Evolutionary conservation across 2,329 filamentous ascomycete genomes (phyloP).

Genomic region (Rutstroemia sydowiana): DNA sequence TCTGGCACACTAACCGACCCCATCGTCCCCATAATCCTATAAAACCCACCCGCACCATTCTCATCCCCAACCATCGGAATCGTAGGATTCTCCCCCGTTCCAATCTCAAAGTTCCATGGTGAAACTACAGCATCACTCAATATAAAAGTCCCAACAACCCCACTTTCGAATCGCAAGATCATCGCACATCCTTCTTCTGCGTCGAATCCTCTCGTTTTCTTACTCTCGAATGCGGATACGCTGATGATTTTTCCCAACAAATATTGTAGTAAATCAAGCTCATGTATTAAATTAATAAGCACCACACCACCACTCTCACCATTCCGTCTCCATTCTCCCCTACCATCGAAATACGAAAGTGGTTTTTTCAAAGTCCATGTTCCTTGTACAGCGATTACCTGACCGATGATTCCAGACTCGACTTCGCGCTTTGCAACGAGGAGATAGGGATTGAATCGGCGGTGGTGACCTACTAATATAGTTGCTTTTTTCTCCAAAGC

Average conservation of each 20-base stretch:
- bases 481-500: not conserved
- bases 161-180: conserved; percentile 44
- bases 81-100: conserved; percentile 50
- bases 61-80: conserved; percentile 38
- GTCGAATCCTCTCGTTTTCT: conserved; percentile 37
- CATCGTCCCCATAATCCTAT: conserved; percentile 47
- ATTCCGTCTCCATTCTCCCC: conserved; percentile 40
- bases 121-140: conserved; percentile 45
- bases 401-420: conserved; percentile 35
- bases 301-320: conserved; percentile 39
- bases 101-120: conserved; percentile 48
- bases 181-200: conserved; percentile 52
- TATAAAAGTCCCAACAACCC: conserved; percentile 49
- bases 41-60: conserved; percentile 32
- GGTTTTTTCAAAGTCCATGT: conserved; percentile 49
- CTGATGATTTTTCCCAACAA: conserved; percentile 45
- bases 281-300: conserved; percentile 54
- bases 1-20: conserved; percentile 47
- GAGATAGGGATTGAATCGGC: not conserved
- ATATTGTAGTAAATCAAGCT: conserved; percentile 50
- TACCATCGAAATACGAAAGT: conserved; percentile 40
- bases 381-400: conserved; percentile 44
- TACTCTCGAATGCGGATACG: conserved; percentile 42
- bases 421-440: not conserved
- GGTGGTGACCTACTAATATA: not conserved